These are phyloP conservation scores for Penicillium steckii DNA, from an alignment of 495 filamentous ascomycete species.

Conservation along the genomic window DNA sequence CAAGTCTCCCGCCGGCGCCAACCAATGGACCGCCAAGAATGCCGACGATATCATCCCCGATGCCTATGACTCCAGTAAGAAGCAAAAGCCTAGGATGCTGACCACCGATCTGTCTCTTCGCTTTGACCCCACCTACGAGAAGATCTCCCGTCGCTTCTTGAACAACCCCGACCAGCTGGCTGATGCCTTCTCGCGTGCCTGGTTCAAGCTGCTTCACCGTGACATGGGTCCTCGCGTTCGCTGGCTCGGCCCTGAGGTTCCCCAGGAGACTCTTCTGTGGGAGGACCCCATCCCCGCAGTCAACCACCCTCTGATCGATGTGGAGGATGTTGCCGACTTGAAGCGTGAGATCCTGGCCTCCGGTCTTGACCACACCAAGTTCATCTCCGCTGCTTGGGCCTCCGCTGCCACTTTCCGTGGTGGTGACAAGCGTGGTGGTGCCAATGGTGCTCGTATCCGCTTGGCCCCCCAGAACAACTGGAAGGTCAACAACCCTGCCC, in stretches of 20 bases:
- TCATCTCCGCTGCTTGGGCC: constrained; percentile 65
- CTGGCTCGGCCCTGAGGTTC: constrained; percentile 69
- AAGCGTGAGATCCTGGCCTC: constrained; percentile 64
- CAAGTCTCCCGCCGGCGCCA: constrained; percentile 70
- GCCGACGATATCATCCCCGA: constrained; percentile 64
- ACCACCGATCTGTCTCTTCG: constrained; percentile 70
- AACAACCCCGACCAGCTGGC: constrained; percentile 62
- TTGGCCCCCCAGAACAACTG: constrained; percentile 67
- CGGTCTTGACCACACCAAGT: constrained; percentile 52
- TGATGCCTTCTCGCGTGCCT: constrained; percentile 65
- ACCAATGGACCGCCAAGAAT: constrained; percentile 72
- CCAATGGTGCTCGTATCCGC: constrained; percentile 71
- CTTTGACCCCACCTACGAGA: constrained; percentile 67
- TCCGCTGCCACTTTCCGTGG: constrained; percentile 72
- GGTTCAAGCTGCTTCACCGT: constrained; percentile 78
- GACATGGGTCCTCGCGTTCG: constrained; percentile 67
- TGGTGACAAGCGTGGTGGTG: constrained; percentile 73
- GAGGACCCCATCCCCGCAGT: constrained; percentile 61
- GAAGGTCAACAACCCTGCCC: constrained; percentile 64
- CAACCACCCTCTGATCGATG: constrained; percentile 55
- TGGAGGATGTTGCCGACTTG: constrained; percentile 55
- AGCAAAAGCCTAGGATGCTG: constrained; percentile 66
- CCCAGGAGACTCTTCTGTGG: constrained; percentile 60
- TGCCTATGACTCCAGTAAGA: constrained; percentile 61
- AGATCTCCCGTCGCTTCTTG: constrained; percentile 66